phyloP scores from a whole-genome alignment of 2,329 filamentous ascomycete species.

The Coniella vitis region DNA sequence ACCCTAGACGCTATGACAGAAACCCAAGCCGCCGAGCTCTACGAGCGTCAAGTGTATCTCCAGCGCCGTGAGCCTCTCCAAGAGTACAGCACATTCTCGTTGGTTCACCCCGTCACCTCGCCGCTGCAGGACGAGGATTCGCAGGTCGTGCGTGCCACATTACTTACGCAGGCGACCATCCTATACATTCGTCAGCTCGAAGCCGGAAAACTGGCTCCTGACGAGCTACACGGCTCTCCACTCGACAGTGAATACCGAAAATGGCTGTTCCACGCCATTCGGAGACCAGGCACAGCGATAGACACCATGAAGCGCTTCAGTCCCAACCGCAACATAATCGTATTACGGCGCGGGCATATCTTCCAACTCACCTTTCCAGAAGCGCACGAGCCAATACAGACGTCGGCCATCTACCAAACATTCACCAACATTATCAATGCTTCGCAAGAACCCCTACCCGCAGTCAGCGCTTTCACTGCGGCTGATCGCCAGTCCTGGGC shows the following conservation, averaged over 20 bases:
- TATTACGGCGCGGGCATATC: conserved; percentile 16
- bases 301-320: conserved; percentile 9
- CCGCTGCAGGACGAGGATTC: conserved; percentile 7
- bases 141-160: conserved; percentile 12
- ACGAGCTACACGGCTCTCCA: conserved; percentile 4
- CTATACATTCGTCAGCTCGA: conserved; percentile 11
- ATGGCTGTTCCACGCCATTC: conserved; percentile 17
- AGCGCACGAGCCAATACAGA: not conserved
- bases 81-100: conserved; percentile 11
- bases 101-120: conserved; percentile 12
- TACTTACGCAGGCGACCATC: conserved; percentile 15
- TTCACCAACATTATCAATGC: conserved; percentile 10
- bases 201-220: conserved; percentile 1
- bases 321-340: conserved; percentile 12
- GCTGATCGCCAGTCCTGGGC: conserved; percentile 17
- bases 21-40: conserved; percentile 6
- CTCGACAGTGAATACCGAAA: conserved; percentile 4
- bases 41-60: conserved; percentile 16
- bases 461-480: conserved; percentile 14
- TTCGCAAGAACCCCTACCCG: conserved; percentile 1
- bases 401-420: conserved; percentile 7
- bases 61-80: conserved; percentile 16
- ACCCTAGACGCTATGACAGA: not conserved
- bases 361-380: conserved; percentile 13
- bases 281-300: conserved; percentile 3